Evolutionary conservation across 257 asterid species (phyloP).

Genomic region (Craterostigma plantagineum): DNA sequence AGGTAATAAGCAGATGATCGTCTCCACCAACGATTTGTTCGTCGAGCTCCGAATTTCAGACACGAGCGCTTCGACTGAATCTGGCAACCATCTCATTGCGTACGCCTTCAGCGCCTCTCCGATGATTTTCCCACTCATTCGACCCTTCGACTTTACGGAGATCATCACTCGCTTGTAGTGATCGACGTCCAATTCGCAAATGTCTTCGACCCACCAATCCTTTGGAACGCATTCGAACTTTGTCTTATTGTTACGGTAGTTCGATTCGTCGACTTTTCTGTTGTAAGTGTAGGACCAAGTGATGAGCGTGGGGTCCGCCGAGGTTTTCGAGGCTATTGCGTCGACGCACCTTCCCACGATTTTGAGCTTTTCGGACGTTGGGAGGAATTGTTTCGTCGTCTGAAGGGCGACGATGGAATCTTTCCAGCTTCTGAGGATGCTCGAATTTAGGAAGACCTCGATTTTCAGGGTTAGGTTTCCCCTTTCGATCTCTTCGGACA

Average conservation of each 20-base stretch:
- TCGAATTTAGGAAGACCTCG: conserved; percentile 72
- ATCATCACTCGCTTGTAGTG: conserved; percentile 67
- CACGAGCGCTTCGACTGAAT: conserved; percentile 50
- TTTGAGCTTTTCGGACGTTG: conserved; percentile 70
- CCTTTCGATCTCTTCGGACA: conserved; percentile 65
- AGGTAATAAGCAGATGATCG: conserved; percentile 71
- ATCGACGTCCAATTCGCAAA: conserved; percentile 71
- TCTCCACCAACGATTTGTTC: conserved; percentile 62
- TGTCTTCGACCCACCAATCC: conserved; percentile 94
- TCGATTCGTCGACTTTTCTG: conserved; percentile 29
- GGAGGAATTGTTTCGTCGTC: conserved; percentile 53
- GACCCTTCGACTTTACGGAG: conserved; percentile 58
- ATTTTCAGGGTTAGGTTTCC: conserved; percentile 72
- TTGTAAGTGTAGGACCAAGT: conserved; percentile 82
- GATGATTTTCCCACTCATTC: conserved; percentile 53
- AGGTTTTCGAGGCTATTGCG: conserved; percentile 73
- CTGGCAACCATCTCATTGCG: conserved; percentile 75
- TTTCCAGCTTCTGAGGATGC: conserved; percentile 74
- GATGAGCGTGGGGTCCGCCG: conserved; percentile 57
- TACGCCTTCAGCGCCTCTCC: conserved; percentile 73
- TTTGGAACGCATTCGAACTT: conserved; percentile 30
- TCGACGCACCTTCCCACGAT: conserved; percentile 67
- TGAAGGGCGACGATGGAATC: conserved; percentile 81
- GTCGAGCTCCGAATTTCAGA: conserved; percentile 71
- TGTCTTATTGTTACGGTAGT: too few species aligned